Evolutionary conservation across 495 filamentous ascomycete species (phyloP), one percentile per base, ranked within the genome.

Genomic region (Bombardia bombarda): DNA sequence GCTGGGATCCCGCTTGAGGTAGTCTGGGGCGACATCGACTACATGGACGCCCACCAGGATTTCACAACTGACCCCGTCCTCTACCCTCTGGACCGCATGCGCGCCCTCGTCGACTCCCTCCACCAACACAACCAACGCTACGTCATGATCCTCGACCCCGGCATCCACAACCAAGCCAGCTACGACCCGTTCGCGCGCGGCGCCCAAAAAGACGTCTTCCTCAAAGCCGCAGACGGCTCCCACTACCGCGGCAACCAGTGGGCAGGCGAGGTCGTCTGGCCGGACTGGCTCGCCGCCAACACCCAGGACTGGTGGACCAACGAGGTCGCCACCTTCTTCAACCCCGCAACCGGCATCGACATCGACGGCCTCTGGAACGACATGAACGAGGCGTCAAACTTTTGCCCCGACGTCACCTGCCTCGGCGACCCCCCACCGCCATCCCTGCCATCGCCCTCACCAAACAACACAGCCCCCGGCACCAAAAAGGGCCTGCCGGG

Each of bases 11-110:
- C 88, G 0, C 63, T 95, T 5, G 88, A 95, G 61, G 89, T 84
- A 0, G 84, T 92, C 75, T 94, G 89, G 88, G 90, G 81, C 1
- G 86, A 92, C 53, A 92, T 92, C 43, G 79, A 89, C 51, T 87
- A 90, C 60, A 88, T 90, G 84, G 65, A 80, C 46, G 43, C 42
- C 6, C 39, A 43, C 7, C 50, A 65, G 56, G 75, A 87, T 39
- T 92, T 95, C 60, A 84, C 82, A 1, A 65, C 85, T 2, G 87
- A 90, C 51, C 76, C 81, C 0, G 63, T 78, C 1, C 71, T 82
- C 19, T 95, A 82, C 62, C 79, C 86, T 0, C 36, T 87, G 3
- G 55, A 75, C 7, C 75, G 70, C 51, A 73, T 90, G 64, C 81
- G 75, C 18, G 72, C 78, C 40, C 52, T 93, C 10, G 77, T 92